These are phyloP conservation scores for Kalmusia sp. DNA, from an alignment of 2,329 filamentous ascomycete species.

Conservation along the genomic window DNA sequence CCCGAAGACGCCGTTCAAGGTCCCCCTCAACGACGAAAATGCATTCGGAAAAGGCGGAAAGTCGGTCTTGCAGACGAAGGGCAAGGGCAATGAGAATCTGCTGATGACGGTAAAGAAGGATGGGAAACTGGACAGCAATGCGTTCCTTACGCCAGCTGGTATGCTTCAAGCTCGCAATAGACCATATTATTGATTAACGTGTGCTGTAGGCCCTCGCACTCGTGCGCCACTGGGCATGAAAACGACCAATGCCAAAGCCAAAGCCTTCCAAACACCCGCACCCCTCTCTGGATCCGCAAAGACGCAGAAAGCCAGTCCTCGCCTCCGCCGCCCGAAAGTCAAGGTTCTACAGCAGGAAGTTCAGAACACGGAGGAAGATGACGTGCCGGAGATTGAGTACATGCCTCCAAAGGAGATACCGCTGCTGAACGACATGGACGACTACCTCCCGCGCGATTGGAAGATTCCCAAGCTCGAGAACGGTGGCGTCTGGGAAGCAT, in stretches of 20 bases:
- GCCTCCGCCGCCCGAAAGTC: conserved; percentile 60
- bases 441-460: conserved; percentile 63
- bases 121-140: conserved; percentile 63
- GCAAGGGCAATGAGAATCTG: conserved; percentile 64
- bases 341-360: conserved; percentile 69
- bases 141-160: conserved; percentile 84
- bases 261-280: conserved; percentile 69
- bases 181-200: conserved; percentile 10
- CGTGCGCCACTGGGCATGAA: conserved; percentile 90
- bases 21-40: conserved; percentile 86
- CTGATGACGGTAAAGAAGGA: conserved; percentile 60
- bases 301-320: conserved; percentile 69
- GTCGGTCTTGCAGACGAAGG: conserved; percentile 62
- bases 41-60: conserved; percentile 69
- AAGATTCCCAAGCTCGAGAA: conserved; percentile 60
- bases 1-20: conserved; percentile 82
- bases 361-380: conserved; percentile 58
- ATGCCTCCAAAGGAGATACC: conserved; percentile 74
- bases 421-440: conserved; percentile 73
- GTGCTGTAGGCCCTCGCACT: conserved; percentile 64
- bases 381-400: conserved; percentile 84
- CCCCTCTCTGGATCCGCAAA: conserved; percentile 66
- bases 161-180: conserved; percentile 13
- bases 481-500: conserved; percentile 59
- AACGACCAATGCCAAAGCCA: conserved; percentile 91